A percentile compares a stretch with the other conserved stretches of the same genome.
phyloP scores from a whole-genome alignment of 1,284 basidiomycete genomes.

The Porogramme epimiltina region DNA sequence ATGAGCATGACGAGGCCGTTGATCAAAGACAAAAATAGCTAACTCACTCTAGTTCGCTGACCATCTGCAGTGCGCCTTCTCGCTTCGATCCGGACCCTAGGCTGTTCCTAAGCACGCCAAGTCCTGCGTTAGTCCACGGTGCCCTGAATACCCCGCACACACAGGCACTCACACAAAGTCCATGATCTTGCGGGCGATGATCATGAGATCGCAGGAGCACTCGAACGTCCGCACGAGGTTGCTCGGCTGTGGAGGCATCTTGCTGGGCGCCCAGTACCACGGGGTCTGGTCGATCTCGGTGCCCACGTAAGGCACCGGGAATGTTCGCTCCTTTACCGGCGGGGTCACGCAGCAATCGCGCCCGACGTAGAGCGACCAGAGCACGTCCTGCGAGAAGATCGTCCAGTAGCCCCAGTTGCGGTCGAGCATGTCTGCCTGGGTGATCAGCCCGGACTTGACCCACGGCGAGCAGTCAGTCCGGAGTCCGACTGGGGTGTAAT shows the following conservation, averaged over 20 bases:
- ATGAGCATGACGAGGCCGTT: neutral
- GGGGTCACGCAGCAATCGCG: constrained; percentile 52
- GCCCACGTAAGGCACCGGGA: constrained; percentile 49
- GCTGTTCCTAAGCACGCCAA: constrained; percentile 39
- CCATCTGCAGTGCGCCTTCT: constrained; percentile 44
- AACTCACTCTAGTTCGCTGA: constrained; percentile 57
- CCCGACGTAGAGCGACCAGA: constrained; percentile 61
- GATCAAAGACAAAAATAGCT: neutral
- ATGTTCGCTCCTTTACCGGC: constrained; percentile 31
- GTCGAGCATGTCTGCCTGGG: constrained; percentile 51
- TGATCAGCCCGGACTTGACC: constrained; percentile 53
- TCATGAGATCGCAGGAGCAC: constrained; percentile 53
- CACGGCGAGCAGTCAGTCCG: constrained; percentile 57
- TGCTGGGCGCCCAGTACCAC: constrained; percentile 43
- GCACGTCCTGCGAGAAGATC: constrained; percentile 56
- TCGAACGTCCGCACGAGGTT: constrained; percentile 53
- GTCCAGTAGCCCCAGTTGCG: constrained; percentile 61
- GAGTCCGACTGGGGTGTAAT: constrained; percentile 47
- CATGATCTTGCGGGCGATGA: constrained; percentile 58
- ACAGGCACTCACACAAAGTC: constrained; percentile 53
- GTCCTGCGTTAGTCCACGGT: neutral
- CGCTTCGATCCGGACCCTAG: constrained; percentile 39
- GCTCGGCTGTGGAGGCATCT: constrained; percentile 46
- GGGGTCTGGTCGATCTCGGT: constrained; percentile 45
- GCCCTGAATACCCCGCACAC: neutral